Conservation (phyloP, 2,329 filamentous ascomycete species). For the Colletotrichum paranaense region DNA sequence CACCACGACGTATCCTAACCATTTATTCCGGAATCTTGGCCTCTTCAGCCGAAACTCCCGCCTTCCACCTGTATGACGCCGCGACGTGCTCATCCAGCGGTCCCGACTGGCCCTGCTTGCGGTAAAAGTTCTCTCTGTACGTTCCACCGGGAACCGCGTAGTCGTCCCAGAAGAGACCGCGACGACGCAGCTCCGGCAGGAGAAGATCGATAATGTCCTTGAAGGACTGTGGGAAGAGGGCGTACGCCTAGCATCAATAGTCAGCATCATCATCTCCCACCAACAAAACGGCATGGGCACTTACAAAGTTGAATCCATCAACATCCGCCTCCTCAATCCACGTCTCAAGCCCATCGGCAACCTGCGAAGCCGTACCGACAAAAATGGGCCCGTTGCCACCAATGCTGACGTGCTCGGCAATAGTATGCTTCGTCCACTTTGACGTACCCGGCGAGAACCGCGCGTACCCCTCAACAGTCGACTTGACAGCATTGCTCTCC, state of each 20-base stretch:
- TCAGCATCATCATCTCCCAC: not conserved
- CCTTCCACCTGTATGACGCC: constrained; percentile 57
- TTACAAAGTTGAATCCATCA: constrained; percentile 80
- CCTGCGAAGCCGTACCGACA: constrained; percentile 72
- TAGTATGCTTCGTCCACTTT: constrained; percentile 79
- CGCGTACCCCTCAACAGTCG: constrained; percentile 66
- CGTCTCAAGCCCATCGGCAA: constrained; percentile 74
- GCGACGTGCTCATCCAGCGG: constrained; percentile 65
- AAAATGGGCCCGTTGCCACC: constrained; percentile 74
- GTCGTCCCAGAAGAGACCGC: constrained; percentile 68
- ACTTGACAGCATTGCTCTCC: constrained; percentile 71
- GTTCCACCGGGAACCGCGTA: constrained; percentile 67
- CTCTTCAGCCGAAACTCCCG: constrained; percentile 43
- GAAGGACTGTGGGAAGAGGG: constrained; percentile 75
- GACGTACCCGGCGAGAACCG: constrained; percentile 67
- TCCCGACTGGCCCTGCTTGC: constrained; percentile 59
- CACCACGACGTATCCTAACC: not conserved
- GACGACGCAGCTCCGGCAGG: constrained; percentile 69
- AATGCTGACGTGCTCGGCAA: constrained; percentile 75
- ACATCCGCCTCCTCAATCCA: constrained; percentile 78
- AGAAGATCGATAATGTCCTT: constrained; percentile 75
- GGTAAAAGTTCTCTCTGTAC: constrained; percentile 71
- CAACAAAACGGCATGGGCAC: not conserved
- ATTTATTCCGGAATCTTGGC: constrained; percentile 41
- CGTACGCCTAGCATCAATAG: constrained; percentile 61